Base-by-base conservation (phyloP, 2,329 filamentous ascomycete genomes). In the Rhynchosporium graminicola region DNA sequence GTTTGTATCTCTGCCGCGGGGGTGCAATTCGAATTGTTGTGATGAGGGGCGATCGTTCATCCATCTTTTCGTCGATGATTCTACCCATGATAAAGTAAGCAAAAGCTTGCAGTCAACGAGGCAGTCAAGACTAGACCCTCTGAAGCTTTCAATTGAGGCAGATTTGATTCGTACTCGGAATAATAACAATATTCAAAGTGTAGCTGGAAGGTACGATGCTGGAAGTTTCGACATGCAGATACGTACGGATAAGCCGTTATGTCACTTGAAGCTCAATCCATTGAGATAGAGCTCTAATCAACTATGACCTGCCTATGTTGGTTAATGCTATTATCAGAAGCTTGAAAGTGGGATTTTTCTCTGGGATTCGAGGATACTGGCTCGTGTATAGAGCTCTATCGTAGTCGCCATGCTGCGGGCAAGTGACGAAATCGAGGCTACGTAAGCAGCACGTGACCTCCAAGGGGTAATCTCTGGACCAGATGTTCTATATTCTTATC, bases 1-100 rank as follows among this genome's bases (percentile, higher is more conserved):
- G 85, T 50, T 79, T 79, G 70, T 87, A 87, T 68, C 86, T 79
- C 66, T 76, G 79, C 69, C 79, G 79, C 63, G 79, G 78, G 65
- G 82, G 74, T 63, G 79, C 80, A 68, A 87, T 79, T 20, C 73
- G 81, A 63, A 90, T 83, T 57, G 83, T 86, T 70, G 86, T 80
- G 65, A 91, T 82, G 69, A 92, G 80, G 62, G 89, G 88, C 57
- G 87, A 89, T 61, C 79, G 80, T 78, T 91, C 73, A 54, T 65
- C 61, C 72, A 71, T 73, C 65, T 70, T 71, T 40, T 71, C 65
- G 36, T 65, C 46, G 52, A 64, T 57, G 20, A 57, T n/a, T 57
- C 59, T 68, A 48, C 54, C 59, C 59, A 66, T 66, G 58, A 33
- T 61, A 10, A 6, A 45, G 48, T 60, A 40, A 33, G 46, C n/a